Percentiles rank a stretch among this genome's conserved stretches.
These are phyloP conservation scores for Leonotis leonurus DNA, from an alignment of 257 asterid species.

Conservation along the genomic window DNA sequence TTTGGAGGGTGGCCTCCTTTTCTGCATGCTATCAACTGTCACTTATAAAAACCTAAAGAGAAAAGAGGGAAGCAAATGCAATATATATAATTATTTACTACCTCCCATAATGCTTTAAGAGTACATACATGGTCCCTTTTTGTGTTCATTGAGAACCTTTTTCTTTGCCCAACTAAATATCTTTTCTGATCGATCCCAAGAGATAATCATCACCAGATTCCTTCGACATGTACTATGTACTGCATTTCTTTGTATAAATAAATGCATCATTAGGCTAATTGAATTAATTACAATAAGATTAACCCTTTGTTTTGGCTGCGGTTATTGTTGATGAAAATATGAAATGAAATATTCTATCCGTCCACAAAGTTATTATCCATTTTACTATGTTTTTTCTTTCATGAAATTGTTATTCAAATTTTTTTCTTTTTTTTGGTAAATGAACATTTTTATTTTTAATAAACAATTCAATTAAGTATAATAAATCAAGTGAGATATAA, in stretches of 20 bases:
- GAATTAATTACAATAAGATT: too few relatives aligned
- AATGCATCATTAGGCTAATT: neutral
- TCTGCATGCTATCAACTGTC: constrained; percentile 22
- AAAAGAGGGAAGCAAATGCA: constrained; percentile 4
- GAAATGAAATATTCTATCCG: too few relatives aligned
- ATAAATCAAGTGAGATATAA: too few relatives aligned
- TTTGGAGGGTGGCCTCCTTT: neutral
- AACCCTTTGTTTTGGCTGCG: neutral
- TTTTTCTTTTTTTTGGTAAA: too few relatives aligned
- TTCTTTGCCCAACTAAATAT: neutral
- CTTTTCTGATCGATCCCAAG: neutral
- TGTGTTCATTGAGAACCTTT: neutral
- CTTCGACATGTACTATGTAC: neutral
- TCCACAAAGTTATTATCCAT: too few relatives aligned
- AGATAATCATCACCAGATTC: neutral
- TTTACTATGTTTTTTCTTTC: too few relatives aligned
- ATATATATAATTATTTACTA: too few relatives aligned
- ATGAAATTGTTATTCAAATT: too few relatives aligned
- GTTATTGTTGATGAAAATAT: too few relatives aligned
- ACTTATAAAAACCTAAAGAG: constrained; percentile 10
- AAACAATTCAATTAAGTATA: too few relatives aligned
- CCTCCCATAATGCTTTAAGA: constrained; percentile 19
- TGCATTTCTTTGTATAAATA: neutral
- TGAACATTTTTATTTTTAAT: too few relatives aligned
- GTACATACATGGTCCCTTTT: constrained; percentile 36